phyloP scores from a whole-genome alignment of 176 grass and related monocot genomes.

The Eleusine coracana region DNA sequence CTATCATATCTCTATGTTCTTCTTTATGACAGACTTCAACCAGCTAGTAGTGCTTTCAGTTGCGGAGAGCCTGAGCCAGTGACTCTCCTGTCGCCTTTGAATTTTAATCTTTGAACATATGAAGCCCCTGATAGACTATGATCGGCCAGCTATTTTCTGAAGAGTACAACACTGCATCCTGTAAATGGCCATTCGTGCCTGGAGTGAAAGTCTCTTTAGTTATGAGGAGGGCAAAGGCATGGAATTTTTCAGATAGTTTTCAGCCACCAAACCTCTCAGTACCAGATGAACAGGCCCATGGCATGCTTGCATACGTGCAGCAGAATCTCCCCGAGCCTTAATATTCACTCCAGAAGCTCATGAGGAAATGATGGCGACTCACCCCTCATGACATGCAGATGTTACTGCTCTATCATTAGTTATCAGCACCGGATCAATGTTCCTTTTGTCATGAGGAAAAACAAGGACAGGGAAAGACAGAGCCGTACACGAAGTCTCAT shows the following conservation, averaged over 20 bases:
- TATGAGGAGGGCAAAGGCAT: neutral
- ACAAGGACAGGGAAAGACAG: neutral
- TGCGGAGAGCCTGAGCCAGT: neutral
- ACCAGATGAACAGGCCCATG: neutral
- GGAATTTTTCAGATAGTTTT: slow-evolving; percentile 5
- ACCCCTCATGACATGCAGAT: slow-evolving; percentile 25
- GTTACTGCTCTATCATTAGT: slow-evolving; percentile 18
- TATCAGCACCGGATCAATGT: neutral
- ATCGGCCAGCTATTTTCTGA: neutral
- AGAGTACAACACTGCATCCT: neutral
- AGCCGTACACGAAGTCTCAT: slow-evolving; percentile 23
- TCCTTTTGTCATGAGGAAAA: slow-evolving; percentile 18
- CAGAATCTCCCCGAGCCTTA: slow-evolving; percentile 36
- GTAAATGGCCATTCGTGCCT: neutral
- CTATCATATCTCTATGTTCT: slow-evolving; percentile 28
- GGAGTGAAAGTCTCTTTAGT: neutral
- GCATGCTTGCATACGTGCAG: neutral
- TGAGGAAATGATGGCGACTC: slow-evolving; percentile 15
- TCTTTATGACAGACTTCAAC: slow-evolving; percentile 23
- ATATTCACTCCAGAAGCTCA: slow-evolving; percentile 1
- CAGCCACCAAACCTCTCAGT: neutral
- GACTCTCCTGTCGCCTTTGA: neutral
- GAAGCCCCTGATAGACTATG: too few relatives aligned
- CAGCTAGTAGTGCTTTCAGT: slow-evolving; percentile 20
- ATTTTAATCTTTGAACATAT: neutral